Conservation (phyloP, 805 yeast genomes). For the Candida endomychidarum region DNA sequence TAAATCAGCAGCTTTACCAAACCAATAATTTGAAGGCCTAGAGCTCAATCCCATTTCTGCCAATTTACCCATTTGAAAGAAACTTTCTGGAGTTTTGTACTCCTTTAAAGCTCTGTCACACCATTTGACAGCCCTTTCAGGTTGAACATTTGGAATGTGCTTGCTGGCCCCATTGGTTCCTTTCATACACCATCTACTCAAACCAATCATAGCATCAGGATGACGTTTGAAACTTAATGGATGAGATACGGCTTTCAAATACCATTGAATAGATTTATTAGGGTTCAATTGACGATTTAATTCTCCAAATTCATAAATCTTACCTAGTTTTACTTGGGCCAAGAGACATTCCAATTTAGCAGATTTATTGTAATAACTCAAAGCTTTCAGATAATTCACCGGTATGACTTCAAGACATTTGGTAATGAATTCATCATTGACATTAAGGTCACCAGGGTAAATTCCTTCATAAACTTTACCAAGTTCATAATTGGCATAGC, state of each 20-base stretch:
- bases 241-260: conserved; percentile 39
- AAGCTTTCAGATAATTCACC: conserved; percentile 42
- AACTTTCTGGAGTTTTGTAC: conserved; percentile 39
- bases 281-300: conserved; percentile 40
- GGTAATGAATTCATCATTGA: conserved; percentile 36
- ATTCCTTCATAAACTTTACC: conserved; percentile 46
- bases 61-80: conserved; percentile 37
- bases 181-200: conserved; percentile 39
- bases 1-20: conserved; percentile 31
- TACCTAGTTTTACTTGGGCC: conserved; percentile 43
- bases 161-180: conserved; percentile 36
- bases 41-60: conserved; percentile 35
- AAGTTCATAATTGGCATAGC: conserved; percentile 40
- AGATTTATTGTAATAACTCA: conserved; percentile 41
- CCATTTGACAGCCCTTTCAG: conserved; percentile 41
- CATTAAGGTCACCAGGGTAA: conserved; percentile 42
- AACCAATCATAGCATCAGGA: conserved; percentile 47
- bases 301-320: conserved; percentile 44
- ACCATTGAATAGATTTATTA: conserved; percentile 46
- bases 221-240: conserved; percentile 40
- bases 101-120: conserved; percentile 44
- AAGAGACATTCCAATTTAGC: conserved; percentile 40
- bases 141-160: conserved; percentile 36
- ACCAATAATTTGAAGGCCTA: conserved; percentile 33
- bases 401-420: conserved; percentile 38